Percentiles rank a stretch among this genome's conserved stretches.
phyloP scores from a whole-genome alignment of 2,329 filamentous ascomycete genomes.

The Penicillium palitans region DNA sequence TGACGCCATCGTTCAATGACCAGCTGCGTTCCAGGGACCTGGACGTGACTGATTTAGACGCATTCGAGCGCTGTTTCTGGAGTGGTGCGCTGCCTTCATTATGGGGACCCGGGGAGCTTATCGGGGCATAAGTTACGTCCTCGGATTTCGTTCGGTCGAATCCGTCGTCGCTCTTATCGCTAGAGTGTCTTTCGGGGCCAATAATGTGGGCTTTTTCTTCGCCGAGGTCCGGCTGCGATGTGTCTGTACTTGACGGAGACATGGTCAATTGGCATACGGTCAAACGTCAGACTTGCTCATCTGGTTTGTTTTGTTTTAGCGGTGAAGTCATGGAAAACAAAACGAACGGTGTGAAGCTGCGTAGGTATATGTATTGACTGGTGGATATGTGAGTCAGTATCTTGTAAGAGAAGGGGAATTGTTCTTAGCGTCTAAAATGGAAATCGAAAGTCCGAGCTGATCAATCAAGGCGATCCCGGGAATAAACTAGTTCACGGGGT shows the following conservation, averaged over 20 bases:
- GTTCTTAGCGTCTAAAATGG: neutral
- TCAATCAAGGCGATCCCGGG: slow-evolving; percentile 17
- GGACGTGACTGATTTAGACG: slow-evolving; percentile 21
- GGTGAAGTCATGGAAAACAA: neutral
- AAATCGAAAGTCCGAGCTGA: slow-evolving; percentile 17
- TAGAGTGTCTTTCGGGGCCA: slow-evolving; percentile 3
- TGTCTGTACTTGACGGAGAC: slow-evolving; percentile 1
- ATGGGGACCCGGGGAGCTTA: slow-evolving; percentile 17
- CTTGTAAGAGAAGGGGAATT: neutral
- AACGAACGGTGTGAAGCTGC: neutral
- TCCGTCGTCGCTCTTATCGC: slow-evolving; percentile 9
- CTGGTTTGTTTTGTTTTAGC: neutral
- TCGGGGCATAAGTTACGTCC: slow-evolving; percentile 24
- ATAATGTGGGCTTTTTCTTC: slow-evolving; percentile 12
- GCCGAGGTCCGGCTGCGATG: slow-evolving; percentile 7
- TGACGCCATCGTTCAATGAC: slow-evolving; percentile 39
- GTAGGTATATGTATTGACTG: neutral
- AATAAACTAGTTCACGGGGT: neutral
- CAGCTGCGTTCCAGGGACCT: slow-evolving; percentile 32
- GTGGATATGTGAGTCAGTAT: neutral
- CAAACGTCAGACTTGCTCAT: neutral
- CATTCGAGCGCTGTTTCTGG: slow-evolving; percentile 24
- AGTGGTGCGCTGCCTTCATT: slow-evolving; percentile 18
- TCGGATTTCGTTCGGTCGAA: slow-evolving; percentile 14
- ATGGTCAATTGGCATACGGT: neutral